Percentiles rank a stretch among this genome's conserved stretches.
phyloP scores from a whole-genome alignment of 495 filamentous ascomycete species.

The Aspergillus sparsus region DNA sequence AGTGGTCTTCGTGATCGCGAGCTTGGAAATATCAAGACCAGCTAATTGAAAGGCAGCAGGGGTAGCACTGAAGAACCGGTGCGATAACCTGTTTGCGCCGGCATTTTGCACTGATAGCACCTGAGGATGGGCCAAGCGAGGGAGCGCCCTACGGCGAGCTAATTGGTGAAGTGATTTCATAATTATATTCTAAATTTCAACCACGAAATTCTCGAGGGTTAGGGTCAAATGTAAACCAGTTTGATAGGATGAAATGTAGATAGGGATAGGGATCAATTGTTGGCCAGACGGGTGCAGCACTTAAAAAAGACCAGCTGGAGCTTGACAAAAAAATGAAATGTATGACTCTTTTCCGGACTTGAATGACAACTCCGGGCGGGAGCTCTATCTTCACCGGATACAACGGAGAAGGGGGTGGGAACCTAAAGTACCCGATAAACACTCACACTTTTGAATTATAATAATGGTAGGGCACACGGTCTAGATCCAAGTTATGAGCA shows the following conservation, averaged over 20 bases:
- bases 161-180: conserved; percentile 49
- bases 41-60: conserved; percentile 55
- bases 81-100: conserved; percentile 35
- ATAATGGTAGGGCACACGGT: not conserved
- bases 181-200: conserved; percentile 6
- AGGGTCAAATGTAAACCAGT: conserved; percentile 6
- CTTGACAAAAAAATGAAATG: conserved; percentile 1
- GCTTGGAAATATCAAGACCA: conserved; percentile 72
- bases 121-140: conserved; percentile 30
- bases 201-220: not conserved
- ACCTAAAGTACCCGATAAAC: conserved; percentile 5
- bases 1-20: conserved; percentile 70
- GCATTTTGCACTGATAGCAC: conserved; percentile 30
- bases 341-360: conserved; percentile 34
- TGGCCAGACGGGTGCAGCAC: conserved; percentile 16
- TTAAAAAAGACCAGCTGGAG: conserved; percentile 24
- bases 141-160: conserved; percentile 39
- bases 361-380: conserved; percentile 34
- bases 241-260: conserved; percentile 12
- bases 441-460: not conserved
- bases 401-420: not conserved
- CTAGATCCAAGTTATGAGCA: not conserved
- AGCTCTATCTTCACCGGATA: not conserved
- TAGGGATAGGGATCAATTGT: conserved; percentile 11
- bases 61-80: conserved; percentile 61